Evolutionary conservation across 192 early-diverging fungal species (phyloP), one percentile per base, ranked within the genome.

Genomic region (Podila horticola): DNA sequence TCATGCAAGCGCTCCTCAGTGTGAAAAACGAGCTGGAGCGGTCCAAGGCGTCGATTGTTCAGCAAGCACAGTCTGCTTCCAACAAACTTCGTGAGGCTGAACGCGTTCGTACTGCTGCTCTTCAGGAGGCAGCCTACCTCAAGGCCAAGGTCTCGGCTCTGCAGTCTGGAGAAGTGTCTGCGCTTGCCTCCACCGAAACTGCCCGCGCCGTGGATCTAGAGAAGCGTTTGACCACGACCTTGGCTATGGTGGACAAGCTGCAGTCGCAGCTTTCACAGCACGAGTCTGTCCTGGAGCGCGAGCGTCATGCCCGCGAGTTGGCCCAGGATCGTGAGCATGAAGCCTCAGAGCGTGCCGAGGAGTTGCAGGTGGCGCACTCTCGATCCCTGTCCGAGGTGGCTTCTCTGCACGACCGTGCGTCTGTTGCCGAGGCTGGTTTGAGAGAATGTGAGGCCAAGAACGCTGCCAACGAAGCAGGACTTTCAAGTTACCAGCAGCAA

Each of bases 81-180:
- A 66, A 84, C 34, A 87, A 84, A 63, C 67, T 90, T 12, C 74
- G 72, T 11, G 84, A 86, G 30, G 83, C 87, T n/a, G 87, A 90
- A 58, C 69, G 83, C 20, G 83, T 87, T 26, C 82, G 86, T 7
- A 85, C 84, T 2, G 89, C 87, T 8, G 89, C 89, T 4, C 65
- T 90, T 38, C 84, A 90, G 60, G 89, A 90, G 58, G 87, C 89
- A 10, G 84, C 84, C 0, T 88, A 88, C 41, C 84, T 86, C 31
- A 88, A 87, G 69, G 82, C 87, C 6, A 86, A 87, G 62, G 83
- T 86, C 26, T 74, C 83, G 12, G 89, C 89, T 2, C 58, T 90
- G 9, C 75, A 86, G 28, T 75, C 75, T 7, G 84, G 83, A 2
- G 79, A 86, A 51, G 64, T 58, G 28, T 69, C 72, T 17, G 61